Percentiles rank a stretch among this genome's conserved stretches.
Evolutionary conservation across 768 basidiomycete genomes (phyloP).

Genomic region (Lentinula guzmanii): DNA sequence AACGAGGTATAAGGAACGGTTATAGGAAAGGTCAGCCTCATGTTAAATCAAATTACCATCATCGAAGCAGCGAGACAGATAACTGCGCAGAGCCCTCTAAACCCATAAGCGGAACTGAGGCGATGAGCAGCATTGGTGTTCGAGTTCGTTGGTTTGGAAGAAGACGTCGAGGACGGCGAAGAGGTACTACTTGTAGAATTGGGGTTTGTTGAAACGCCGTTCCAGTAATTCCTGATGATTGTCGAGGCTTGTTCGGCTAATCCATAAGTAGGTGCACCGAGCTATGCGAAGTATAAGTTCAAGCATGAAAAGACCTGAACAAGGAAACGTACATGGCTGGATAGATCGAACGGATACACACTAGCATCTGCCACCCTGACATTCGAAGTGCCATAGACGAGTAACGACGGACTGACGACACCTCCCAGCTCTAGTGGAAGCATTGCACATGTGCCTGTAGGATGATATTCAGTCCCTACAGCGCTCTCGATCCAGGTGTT

Average conservation of each 20-base stretch:
- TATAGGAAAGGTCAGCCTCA: too few relatives aligned
- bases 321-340: constrained; percentile 16
- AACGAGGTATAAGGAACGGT: neutral
- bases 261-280: constrained; percentile 17
- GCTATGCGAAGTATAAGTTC: neutral
- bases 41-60: neutral
- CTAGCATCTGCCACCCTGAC: constrained; percentile 30
- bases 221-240: constrained; percentile 23
- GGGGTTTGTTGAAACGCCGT: constrained; percentile 2
- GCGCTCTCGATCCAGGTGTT: constrained; percentile 42
- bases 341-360: constrained; percentile 18
- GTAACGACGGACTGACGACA: constrained; percentile 49
- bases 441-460: constrained; percentile 53
- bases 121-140: neutral
- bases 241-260: constrained; percentile 33
- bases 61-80: neutral
- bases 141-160: neutral
- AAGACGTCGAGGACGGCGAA: neutral
- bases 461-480: constrained; percentile 56
- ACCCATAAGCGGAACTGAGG: neutral
- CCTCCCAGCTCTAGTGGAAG: constrained; percentile 46
- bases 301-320: neutral
- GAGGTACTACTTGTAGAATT: constrained; percentile 12
- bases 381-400: constrained; percentile 51
- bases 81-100: neutral